phyloP scores from a whole-genome alignment of 2,329 filamentous ascomycete species.

The Scleromitrula shiraiana region DNA sequence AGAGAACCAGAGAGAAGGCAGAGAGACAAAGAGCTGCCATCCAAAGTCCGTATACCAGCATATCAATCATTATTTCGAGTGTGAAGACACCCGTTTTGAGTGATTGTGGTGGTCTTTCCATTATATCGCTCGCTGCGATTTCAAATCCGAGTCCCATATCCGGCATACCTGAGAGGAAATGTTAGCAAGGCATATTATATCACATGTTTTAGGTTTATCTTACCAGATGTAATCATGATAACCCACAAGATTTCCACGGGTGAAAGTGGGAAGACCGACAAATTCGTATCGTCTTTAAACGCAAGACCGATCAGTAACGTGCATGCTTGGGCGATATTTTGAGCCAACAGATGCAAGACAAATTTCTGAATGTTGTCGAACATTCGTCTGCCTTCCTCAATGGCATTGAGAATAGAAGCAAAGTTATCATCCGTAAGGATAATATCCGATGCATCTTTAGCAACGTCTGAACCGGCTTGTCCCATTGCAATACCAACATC shows the following conservation, averaged over 20 bases:
- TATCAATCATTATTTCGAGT: slow-evolving; percentile 68
- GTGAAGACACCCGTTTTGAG: slow-evolving; percentile 64
- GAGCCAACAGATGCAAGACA: slow-evolving; percentile 50
- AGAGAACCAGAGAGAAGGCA: slow-evolving; percentile 57
- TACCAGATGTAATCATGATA: slow-evolving; percentile 81
- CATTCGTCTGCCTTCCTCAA: slow-evolving; percentile 64
- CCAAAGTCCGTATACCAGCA: slow-evolving; percentile 69
- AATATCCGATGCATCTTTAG: slow-evolving; percentile 55
- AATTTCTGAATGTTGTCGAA: slow-evolving; percentile 75
- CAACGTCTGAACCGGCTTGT: slow-evolving; percentile 53
- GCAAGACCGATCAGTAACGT: slow-evolving; percentile 73
- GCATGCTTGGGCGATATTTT: slow-evolving; percentile 79
- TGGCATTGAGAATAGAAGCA: slow-evolving; percentile 61
- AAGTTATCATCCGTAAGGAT: slow-evolving; percentile 66
- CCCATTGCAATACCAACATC: slow-evolving; percentile 59
- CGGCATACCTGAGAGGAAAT: slow-evolving; percentile 43
- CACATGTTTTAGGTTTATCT: not conserved
- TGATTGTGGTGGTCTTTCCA: slow-evolving; percentile 69
- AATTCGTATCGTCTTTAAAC: slow-evolving; percentile 63
- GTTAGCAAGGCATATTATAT: not conserved
- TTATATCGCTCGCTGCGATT: slow-evolving; percentile 64
- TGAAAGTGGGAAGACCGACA: slow-evolving; percentile 79
- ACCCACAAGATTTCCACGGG: slow-evolving; percentile 89
- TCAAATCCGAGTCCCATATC: slow-evolving; percentile 85
- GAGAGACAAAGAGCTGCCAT: slow-evolving; percentile 64